Conservation (phyloP, 2,329 filamentous ascomycete species). For the Cladosporium phlei region DNA sequence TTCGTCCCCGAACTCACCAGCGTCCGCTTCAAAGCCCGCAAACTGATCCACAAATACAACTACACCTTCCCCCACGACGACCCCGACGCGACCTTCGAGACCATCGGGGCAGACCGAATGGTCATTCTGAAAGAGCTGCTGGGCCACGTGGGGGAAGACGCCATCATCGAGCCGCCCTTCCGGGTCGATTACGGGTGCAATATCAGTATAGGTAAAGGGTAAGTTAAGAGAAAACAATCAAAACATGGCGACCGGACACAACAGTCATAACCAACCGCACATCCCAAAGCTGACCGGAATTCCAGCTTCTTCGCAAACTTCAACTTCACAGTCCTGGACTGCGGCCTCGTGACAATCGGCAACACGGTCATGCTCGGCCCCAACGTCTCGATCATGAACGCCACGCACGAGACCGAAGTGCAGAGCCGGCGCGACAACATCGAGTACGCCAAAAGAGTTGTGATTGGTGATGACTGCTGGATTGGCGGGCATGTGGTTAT, state of each 20-base stretch:
- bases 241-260: not conserved
- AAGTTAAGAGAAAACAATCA: slow-evolving; percentile 16
- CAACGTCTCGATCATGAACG: slow-evolving; percentile 49
- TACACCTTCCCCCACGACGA: slow-evolving; percentile 46
- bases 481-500: slow-evolving; percentile 24
- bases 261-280: too few relatives aligned
- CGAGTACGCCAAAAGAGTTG: slow-evolving; percentile 47
- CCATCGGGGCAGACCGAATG: slow-evolving; percentile 2
- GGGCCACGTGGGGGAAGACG: slow-evolving; percentile 10
- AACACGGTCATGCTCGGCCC: slow-evolving; percentile 50
- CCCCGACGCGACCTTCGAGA: slow-evolving; percentile 13
- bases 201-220: slow-evolving; percentile 48
- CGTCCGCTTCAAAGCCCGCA: slow-evolving; percentile 52
- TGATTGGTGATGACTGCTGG: slow-evolving; percentile 37
- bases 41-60: slow-evolving; percentile 56
- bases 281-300: too few relatives aligned
- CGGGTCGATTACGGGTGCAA: slow-evolving; percentile 64
- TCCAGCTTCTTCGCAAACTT: slow-evolving; percentile 61
- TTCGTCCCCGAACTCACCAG: slow-evolving; percentile 46
- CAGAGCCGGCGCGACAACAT: slow-evolving; percentile 44
- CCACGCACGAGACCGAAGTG: slow-evolving; percentile 50
- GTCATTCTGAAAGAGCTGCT: slow-evolving; percentile 9
- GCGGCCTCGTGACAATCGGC: slow-evolving; percentile 49
- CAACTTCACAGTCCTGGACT: slow-evolving; percentile 51
- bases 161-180: slow-evolving; percentile 51